These are phyloP conservation scores for Candida dubliniensis DNA, from an alignment of 1,139 yeast genomes.

Conservation along the genomic window DNA sequence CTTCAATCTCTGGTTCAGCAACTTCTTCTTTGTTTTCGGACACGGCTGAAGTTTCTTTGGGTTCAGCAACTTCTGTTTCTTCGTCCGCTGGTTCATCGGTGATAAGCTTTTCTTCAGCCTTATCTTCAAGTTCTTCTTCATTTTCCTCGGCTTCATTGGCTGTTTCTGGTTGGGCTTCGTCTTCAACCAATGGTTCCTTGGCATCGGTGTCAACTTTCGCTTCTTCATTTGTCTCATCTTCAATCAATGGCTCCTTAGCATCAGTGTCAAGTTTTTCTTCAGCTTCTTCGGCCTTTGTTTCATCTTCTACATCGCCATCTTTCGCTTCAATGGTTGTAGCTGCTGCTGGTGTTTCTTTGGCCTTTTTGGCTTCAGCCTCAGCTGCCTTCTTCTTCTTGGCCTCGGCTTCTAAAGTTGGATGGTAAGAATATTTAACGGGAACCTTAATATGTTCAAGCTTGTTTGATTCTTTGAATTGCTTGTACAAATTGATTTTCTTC, in stretches of 20 bases:
- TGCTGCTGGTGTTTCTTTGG: constrained; percentile 9
- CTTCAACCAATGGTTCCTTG: not conserved
- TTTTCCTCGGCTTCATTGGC: too few species aligned
- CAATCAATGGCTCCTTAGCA: constrained; percentile 6
- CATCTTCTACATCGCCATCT: constrained; percentile 10
- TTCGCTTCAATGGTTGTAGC: constrained; percentile 5
- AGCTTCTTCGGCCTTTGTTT: constrained; percentile 11
- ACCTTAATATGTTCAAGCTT: constrained; percentile 36
- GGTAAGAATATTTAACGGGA: constrained; percentile 42
- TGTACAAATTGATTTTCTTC: constrained; percentile 28
- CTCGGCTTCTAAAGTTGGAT: constrained; percentile 43
- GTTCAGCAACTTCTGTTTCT: constrained; percentile 1
- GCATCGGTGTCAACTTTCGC: not conserved
- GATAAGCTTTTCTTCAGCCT: constrained; percentile 1
- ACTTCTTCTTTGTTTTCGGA: constrained; percentile 8
- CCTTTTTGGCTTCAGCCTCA: constrained; percentile 10
- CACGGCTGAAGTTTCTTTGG: constrained; percentile 10
- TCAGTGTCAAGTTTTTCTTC: constrained; percentile 4
- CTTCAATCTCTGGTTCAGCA: constrained; percentile 3
- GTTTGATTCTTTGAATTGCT: constrained; percentile 39
- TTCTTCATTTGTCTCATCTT: constrained; percentile 8
- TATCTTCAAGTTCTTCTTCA: constrained; percentile 7
- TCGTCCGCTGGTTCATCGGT: not conserved
- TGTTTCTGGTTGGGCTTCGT: not conserved
- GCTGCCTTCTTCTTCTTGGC: constrained; percentile 18